These are phyloP conservation scores for Camellia oleifera DNA, from an alignment of 179 eudicot genomes.

Conservation along the genomic window DNA sequence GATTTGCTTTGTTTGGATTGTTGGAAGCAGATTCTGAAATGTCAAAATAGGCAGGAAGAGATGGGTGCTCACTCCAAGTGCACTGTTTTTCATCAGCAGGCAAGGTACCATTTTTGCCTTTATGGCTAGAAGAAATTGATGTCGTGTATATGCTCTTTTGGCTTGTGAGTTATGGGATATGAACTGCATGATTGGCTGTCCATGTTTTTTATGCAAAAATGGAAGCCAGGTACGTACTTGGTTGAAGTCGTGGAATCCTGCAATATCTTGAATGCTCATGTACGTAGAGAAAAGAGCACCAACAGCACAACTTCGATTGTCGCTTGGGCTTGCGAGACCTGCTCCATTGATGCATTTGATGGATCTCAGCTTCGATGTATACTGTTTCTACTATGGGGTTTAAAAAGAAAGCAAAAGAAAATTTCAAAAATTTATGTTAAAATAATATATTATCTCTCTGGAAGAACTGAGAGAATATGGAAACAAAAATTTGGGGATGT, in stretches of 20 bases:
- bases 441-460: neutral
- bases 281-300: neutral
- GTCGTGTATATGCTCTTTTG: neutral
- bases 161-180: neutral
- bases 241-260: neutral
- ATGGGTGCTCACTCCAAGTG: neutral
- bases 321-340: neutral
- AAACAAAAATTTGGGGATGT: neutral
- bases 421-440: neutral
- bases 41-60: conserved; percentile 25
- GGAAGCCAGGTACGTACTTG: neutral
- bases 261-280: neutral
- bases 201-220: neutral
- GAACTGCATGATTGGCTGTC: neutral
- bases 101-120: conserved; percentile 23
- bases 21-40: conserved; percentile 17
- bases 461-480: neutral
- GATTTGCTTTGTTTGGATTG: conserved; percentile 43
- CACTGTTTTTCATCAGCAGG: conserved; percentile 10
- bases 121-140: conserved; percentile 25
- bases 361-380: neutral
- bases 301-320: neutral
- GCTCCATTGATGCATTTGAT: neutral
- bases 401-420: neutral
- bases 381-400: neutral